Base-by-base conservation (phyloP, 2,329 filamentous ascomycete species). In the Penicillium brasilianum region DNA sequence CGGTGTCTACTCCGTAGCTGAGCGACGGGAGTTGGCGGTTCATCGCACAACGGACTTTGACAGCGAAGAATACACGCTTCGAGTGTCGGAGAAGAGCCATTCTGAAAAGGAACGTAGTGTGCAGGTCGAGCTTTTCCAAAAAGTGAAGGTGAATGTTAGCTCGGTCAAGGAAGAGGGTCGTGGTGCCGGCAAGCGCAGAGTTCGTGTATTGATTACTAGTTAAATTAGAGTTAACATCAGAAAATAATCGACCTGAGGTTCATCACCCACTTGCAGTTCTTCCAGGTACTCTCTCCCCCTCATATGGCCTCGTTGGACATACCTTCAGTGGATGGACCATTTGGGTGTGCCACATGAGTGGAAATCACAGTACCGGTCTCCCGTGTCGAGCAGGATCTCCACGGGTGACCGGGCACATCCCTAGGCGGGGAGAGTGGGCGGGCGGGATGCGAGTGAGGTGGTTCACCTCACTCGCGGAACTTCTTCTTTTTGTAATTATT, bases 101-200 rank as follows among this genome's bases (percentile, higher is more conserved):
- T 18, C 67, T 13, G 73, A 76, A 54, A 69, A 73, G 13, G 72
- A 71, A 28, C 72, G 74, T 9, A 66, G 70, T 43, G 78, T 83
- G 64, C 84, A 78, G 65, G 85, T 97, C 1, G 92, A 96, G 77
- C 80, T 99, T 61, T 99, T 99, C 83, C 88, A 95, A 77, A 96
- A 94, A 83, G 90, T 99, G 67, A 86, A 84, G 69, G 94, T 99
- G 14, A 87, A 89, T 74, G 93, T 99, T 66, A 91, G 88, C 71
- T 96, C 98, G 75, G 90, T 96, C 74, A 92, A 93, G 82, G 95
- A 99, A 77, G 92, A 96, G 64, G 78, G 77, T 20, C 76, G 80
- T 80, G 87, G 87, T 62, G 97, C 94, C n/a, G 95, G 95, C 58
- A 99, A 98, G 88, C 87, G 95, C 66, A 94, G 78, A 64, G 80